These are phyloP conservation scores for Nothophaeocryptopus gaeumannii DNA, from an alignment of 2,329 filamentous ascomycete genomes.

Conservation along the genomic window DNA sequence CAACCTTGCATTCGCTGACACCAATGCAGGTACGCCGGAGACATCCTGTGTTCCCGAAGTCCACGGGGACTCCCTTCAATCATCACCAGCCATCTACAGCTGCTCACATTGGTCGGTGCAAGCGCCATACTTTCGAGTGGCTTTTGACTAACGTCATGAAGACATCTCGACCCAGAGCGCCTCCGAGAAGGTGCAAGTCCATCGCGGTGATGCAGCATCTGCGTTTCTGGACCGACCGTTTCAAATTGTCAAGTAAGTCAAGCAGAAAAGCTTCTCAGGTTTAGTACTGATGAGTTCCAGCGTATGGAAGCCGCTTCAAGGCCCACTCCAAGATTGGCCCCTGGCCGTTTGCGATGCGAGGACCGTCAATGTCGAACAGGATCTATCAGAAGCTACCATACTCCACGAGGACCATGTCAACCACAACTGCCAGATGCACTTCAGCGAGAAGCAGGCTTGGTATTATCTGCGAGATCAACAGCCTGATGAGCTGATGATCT, in stretches of 20 bases:
- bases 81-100: slow-evolving; percentile 11
- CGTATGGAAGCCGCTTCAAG: slow-evolving; percentile 6
- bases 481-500: slow-evolving; percentile 5
- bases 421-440: slow-evolving; percentile 12
- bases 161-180: slow-evolving; percentile 1
- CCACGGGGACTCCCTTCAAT: background rate
- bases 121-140: too few species aligned
- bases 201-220: background rate
- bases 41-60: slow-evolving; percentile 3
- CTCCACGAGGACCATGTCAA: slow-evolving; percentile 4
- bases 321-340: slow-evolving; percentile 8
- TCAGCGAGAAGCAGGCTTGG: background rate
- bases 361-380: background rate
- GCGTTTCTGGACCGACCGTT: background rate
- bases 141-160: too few species aligned
- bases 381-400: slow-evolving; percentile 1
- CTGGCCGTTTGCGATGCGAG: slow-evolving; percentile 5
- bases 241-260: slow-evolving; percentile 7
- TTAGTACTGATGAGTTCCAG: background rate
- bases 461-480: slow-evolving; percentile 1
- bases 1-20: background rate
- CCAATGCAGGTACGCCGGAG: slow-evolving; percentile 4
- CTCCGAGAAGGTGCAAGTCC: background rate
- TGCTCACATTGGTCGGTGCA: slow-evolving; percentile 6
- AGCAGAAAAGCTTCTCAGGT: background rate